Evolutionary conservation across 192 early-diverging fungal species (phyloP), one percentile per base, ranked within the genome.

Genomic region (Rhizophagus sp.): DNA sequence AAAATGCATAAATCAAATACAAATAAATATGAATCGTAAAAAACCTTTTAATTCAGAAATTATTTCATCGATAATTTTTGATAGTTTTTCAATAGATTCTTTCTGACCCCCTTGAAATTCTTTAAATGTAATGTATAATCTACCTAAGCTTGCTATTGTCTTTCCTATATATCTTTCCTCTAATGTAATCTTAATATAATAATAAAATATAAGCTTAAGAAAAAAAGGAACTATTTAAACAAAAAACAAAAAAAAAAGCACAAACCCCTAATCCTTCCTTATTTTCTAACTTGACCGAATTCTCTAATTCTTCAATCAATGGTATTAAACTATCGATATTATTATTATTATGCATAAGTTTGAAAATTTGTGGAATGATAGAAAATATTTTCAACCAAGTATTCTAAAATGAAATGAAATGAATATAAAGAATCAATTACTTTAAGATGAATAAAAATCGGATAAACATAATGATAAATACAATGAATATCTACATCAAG

Each of bases 381-480:
- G 87, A 80, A 22, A 83, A 80, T 15, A 84, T 30, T 61, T 83
- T 82, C 27, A 87, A 57, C 83, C 83, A 87, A 36, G 8, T 67
- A 67, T 61, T 63, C 84, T 85, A 41, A 64, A 17, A 74, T 24
- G 15, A 61, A 17, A 74, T 24, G 15, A 61, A 47, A 79, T 15
- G 41, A 74, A 24, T 36, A 69, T 34, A 24, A 63, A 17, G 25
- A 30, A 79, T 49, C n/a, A 73, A 44, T 70, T 44, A 27, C 2
- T 24, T 24, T 78, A 39, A 12, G 10, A n/a, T 4, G 22, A 22
- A 52, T 24, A 17, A 39, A 63, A 64, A 71, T 82, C 61, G 62
- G 82, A 34, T 11, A 66, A 50, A 15, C 64, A 62, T 47, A 70
- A 17, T 77, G 76, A 80, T 41, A 75, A 76, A 15, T 76, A 36